Base-by-base conservation (phyloP, 2,329 filamentous ascomycete species). In the Aspergillus persii region DNA sequence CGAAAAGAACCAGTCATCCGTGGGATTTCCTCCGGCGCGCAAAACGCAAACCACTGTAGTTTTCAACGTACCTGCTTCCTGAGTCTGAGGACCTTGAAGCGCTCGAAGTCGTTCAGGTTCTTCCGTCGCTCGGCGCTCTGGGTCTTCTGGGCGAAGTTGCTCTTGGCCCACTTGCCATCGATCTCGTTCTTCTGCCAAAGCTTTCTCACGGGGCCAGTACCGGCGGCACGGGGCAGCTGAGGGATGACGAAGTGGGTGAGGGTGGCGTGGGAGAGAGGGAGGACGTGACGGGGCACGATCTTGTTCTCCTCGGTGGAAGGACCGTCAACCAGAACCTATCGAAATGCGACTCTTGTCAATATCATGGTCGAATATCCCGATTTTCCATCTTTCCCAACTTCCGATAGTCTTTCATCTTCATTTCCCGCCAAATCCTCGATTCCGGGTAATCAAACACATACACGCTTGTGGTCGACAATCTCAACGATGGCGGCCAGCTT, bases 401-500 rank as follows among this genome's bases (percentile, higher is more conserved):
- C 30, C 56, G 33, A 48, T 27, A 23, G 18, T 23, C 18, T 57
- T 26, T 59, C 48, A 57, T 54, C 39, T 58, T 64, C 53, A 55
- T 54, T 36, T 46, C 39, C 29, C 26, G 52, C 47, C 47, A 54
- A 53, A 49, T 50, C 30, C 55, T 59, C 52, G 49, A 56, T 61
- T 63, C 56, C 64, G 54, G 51, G 50, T 30, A 48, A 56, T 41
- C 15, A 48, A 50, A 56, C 54, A 92, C 95, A 79, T 96, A 99
- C 95, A 84, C 95, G 92, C 88, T 96, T 97, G 90, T 99, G 94
- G 84, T 99, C 95, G 84, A 99, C 95, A 82, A 99, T 98, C 89
- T 99, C 94, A 82, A 96, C 92, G 77, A 99, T 94, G 75, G 89
- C 84, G 76, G 93, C 96, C 74, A 98, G 87, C 80, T 91, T 91